Base-by-base conservation (phyloP, 1,139 yeast genomes). In the Saccharomyces hybrid region DNA sequence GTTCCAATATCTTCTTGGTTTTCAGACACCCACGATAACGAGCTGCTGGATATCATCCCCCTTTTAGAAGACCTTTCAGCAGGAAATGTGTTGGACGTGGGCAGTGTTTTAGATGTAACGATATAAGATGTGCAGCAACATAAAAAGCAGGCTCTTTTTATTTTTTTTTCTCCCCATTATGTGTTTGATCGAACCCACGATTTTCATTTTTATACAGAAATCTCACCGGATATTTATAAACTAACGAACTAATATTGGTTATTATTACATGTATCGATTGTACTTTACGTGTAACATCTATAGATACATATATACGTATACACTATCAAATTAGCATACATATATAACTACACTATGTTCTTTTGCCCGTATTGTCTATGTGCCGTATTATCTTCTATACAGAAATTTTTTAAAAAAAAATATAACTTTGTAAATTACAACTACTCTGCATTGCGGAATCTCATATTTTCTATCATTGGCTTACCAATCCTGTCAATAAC, bases 1-100 rank as follows among this genome's bases (percentile, higher is more conserved):
- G 86, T 95, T 47, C 99, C 99, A n/a, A 88, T 93, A 34, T 88
- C 97, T 60, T 84, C 95, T 70, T 93, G 99, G 99, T 93, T 95
- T 76, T 88, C 97, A 63, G 99, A 93, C 73, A 84, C 95, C 47
- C 99, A 93, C 70, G 99, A 93, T 71, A 91, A 91, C 68, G 99
- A 93, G 76, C 78, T 93, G 64, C 73, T 88, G 60, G 99, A 93
- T 73, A 82, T 93, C 72, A 75, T 95, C 57, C 99, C 99, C 14
- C 84, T 95, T 61, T 78, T 93, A 64, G 88, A 89, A 70, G 99
- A 93, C 70, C 75, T 93, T 59, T 81, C 96, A 7, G 77, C 77
- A 59, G 65, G 66, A 4, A 68, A 69, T 42, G 96, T 90, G 51
- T 86, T 84, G 61, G 96, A 91, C 71, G 95, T 91, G 50, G 83